These are phyloP conservation scores for Brassica nigra DNA, from an alignment of 345 rosid genomes.

Conservation along the genomic window DNA sequence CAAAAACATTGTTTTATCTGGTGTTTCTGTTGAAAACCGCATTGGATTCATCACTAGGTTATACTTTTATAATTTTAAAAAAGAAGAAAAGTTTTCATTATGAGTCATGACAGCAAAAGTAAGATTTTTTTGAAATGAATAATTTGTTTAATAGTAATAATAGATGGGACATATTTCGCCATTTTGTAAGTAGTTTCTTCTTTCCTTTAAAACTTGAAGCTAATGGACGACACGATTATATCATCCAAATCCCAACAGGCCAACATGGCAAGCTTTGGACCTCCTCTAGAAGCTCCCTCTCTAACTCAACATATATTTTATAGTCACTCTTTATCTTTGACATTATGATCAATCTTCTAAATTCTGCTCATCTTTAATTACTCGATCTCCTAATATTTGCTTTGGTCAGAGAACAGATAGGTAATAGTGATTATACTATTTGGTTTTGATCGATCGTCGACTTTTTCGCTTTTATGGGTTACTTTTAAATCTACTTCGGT, in stretches of 20 bases:
- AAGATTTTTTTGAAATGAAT: too few species aligned
- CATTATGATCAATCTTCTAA: background rate
- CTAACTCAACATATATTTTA: background rate
- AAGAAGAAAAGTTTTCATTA: background rate
- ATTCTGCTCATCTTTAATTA: background rate
- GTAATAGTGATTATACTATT: slow-evolving; percentile 17
- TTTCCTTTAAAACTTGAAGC: background rate
- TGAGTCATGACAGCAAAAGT: background rate
- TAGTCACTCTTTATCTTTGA: background rate
- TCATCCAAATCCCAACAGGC: background rate
- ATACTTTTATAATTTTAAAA: background rate
- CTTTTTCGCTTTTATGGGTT: slow-evolving; percentile 17
- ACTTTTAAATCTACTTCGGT: slow-evolving; percentile 6
- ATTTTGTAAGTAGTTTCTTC: background rate
- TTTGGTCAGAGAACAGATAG: slow-evolving; percentile 6
- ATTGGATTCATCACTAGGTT: background rate
- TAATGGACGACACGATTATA: slow-evolving; percentile 18
- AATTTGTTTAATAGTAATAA: background rate
- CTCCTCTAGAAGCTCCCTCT: slow-evolving; percentile 3
- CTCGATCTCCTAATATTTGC: background rate
- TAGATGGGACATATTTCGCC: background rate
- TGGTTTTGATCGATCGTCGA: background rate
- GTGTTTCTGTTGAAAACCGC: background rate
- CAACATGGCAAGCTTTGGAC: background rate
- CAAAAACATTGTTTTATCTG: background rate